Evolutionary conservation across 1,139 yeast species (phyloP), one percentile per base, ranked within the genome.

Genomic region (Kazachstania sp.): DNA sequence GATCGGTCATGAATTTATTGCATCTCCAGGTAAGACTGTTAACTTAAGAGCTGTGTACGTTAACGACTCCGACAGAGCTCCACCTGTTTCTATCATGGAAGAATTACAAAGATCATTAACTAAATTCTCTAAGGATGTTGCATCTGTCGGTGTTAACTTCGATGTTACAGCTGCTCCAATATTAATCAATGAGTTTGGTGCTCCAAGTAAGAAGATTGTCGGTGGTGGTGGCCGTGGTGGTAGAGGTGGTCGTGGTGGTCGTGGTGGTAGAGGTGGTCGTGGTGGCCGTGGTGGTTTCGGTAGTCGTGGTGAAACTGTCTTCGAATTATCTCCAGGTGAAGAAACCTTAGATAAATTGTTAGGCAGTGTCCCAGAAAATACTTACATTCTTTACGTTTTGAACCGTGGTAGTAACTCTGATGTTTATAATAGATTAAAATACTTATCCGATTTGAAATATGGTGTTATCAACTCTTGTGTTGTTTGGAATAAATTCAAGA

Each of bases 391-490:
- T 9, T 54, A 47, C 28, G 47, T 54, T 18, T 47, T 54, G 40
- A 37, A 38, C 28, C 48, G 45, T 29, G 48, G 44, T 16, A 45
- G 49, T 29, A 47, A 50, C 34, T 37, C 51, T 7, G 45, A 41
- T 30, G 46, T 54, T 20, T 54, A 54, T 43, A 52, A 54, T 40
- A 51, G 58, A 38, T 49, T 54, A 40, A 54, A 55, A 37, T 54
- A 50, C 30, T 41, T 55, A 28, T 49, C 55, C 20, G 59, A 55
- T 47, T 43, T 51, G 43, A 48, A 51, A 43, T 54, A 37, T 32
- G 58, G 58, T 48, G 44, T 49, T 18, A 34, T 53, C 7, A 55
- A 54, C 43, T 50, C 54, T 9, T 55, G 59, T 47, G 50, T 50
- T 39, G 48, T 53, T 29, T 55, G 57, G 57, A 48, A 52, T 19